A percentile compares a stretch with the other conserved stretches of the same genome.
phyloP scores from a whole-genome alignment of 305 asterid genomes.

The Petunia hybrid region DNA sequence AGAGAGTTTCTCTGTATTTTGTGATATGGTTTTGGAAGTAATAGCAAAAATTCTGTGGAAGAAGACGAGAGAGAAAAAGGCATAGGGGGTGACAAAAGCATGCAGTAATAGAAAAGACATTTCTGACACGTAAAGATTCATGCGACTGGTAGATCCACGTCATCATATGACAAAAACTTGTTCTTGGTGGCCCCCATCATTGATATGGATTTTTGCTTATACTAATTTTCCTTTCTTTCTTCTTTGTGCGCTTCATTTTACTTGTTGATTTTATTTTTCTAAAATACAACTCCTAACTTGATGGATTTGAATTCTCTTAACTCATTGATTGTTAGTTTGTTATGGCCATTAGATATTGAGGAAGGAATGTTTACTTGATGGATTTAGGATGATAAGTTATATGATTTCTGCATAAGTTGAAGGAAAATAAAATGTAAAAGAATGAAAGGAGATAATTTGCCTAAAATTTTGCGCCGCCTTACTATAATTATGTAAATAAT shows the following conservation, averaged over 20 bases:
- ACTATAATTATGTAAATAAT: neutral
- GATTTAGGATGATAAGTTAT: neutral
- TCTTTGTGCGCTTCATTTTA: neutral
- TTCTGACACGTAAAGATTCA: slow-evolving; percentile 21
- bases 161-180: neutral
- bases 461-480: neutral
- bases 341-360: neutral
- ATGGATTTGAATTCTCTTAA: neutral
- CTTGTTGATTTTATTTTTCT: too few species aligned
- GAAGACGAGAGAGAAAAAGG: neutral
- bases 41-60: neutral
- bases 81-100: slow-evolving; percentile 11
- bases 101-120: slow-evolving; percentile 4
- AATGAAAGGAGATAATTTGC: neutral
- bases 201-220: neutral
- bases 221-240: neutral
- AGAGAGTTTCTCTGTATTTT: neutral
- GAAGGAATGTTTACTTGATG: neutral
- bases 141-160: slow-evolving; percentile 1
- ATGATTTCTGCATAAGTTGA: neutral
- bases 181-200: neutral
- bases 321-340: neutral
- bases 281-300: neutral
- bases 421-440: neutral
- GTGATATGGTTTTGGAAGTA: slow-evolving; percentile 20